Evolutionary conservation across 108 stramenopile genomes (phyloP), one percentile per base, ranked within the genome.

Genomic region (Nitzschia inconspicua): DNA sequence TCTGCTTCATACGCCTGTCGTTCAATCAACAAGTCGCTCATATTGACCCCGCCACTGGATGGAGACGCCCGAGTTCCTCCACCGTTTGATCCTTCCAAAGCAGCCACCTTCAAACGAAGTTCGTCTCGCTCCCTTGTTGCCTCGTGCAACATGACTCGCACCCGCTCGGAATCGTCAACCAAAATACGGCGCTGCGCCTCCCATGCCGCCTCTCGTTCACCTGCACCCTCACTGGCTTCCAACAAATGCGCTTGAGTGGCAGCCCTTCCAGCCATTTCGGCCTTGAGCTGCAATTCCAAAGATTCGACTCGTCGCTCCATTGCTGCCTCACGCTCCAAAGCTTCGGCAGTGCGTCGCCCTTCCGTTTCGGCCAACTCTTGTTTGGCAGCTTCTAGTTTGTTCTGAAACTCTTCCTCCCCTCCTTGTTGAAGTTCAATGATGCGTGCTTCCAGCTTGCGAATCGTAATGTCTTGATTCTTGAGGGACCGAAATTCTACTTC

Each of bases 391-490:
- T 87, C 84, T 18, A 91, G 53, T 40, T 89, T 70, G 20, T 67
- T 66, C 58, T 84, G 62, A 13, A 89, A 59, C 35, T 81, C 80
- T 34, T 83, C 84, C 56, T 87, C 84, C n/a, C 66, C 79, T 34
- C 71, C 68, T 37, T 65, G 42, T 36, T 88, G 79, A 22, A 93
- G 60, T 41, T 91, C 84, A 7, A 57, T 75, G 65, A 96, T 92
- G 43, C 81, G 70, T 35, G 67, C 76, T 53, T 96, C 86, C 37
- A 96, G 68, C 72, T 84, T 89, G 3, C 86, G 78, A 48, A 96
- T 93, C 25, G 91, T 93, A 72, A 96, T 86, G 46, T 94, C 92
- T 60, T 96, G 95, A 63, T 96, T 93, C 72, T 96, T 91, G 24
- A 96, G 63, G 31, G 64, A 65, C 0, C 82, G 68, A 68, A 94